These are phyloP conservation scores for Lodderomyces orthopsilosis DNA, from an alignment of 1,139 yeast species.

Conservation along the genomic window DNA sequence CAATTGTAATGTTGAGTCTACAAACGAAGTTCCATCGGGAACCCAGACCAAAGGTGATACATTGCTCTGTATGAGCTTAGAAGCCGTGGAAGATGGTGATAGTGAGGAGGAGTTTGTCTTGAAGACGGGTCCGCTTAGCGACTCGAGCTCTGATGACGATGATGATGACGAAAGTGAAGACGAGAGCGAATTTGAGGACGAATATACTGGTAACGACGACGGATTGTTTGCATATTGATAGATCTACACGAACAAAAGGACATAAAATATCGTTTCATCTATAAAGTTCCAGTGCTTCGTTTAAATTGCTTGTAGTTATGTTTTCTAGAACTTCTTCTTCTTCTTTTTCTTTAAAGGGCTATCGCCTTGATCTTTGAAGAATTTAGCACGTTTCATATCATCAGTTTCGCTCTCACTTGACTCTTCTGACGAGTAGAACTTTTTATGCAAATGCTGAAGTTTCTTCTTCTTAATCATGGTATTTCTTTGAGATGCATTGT, in stretches of 20 bases:
- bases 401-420: slow-evolving; percentile 13
- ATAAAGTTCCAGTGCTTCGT: background rate
- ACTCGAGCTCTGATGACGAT: slow-evolving; percentile 30
- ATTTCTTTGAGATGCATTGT: slow-evolving; percentile 18
- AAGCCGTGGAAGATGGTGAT: slow-evolving; percentile 40
- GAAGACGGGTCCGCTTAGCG: slow-evolving; percentile 20
- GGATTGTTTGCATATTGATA: slow-evolving; percentile 40
- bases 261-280: background rate
- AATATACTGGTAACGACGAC: slow-evolving; percentile 49
- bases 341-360: slow-evolving; percentile 14
- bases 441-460: slow-evolving; percentile 9
- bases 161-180: slow-evolving; percentile 35
- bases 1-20: slow-evolving; percentile 83
- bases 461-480: slow-evolving; percentile 4
- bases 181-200: slow-evolving; percentile 33
- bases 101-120: slow-evolving; percentile 34
- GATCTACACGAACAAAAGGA: background rate
- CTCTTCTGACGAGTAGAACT: slow-evolving; percentile 8
- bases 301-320: background rate
- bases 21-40: slow-evolving; percentile 59
- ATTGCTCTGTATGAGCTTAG: slow-evolving; percentile 61
- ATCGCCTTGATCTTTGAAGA: slow-evolving; percentile 3
- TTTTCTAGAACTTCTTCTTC: slow-evolving; percentile 4
- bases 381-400: slow-evolving; percentile 5
- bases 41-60: slow-evolving; percentile 82